These are phyloP conservation scores for Epichloe baconii DNA, from an alignment of 2,329 filamentous ascomycete genomes.

Conservation along the genomic window DNA sequence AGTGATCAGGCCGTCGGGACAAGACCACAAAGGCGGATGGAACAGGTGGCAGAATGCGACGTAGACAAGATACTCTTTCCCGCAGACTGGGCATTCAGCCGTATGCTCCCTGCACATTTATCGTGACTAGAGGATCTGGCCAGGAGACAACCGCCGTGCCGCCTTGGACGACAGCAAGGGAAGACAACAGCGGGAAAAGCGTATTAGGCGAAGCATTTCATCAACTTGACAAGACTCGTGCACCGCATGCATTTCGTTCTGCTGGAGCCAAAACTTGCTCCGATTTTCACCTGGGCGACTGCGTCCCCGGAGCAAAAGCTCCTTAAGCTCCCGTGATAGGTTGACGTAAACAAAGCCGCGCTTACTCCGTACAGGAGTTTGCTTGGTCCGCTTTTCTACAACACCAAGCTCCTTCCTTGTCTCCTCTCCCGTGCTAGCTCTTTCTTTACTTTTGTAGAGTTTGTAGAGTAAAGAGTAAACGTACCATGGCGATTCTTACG, in stretches of 20 bases:
- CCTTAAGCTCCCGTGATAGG: conserved; percentile 6
- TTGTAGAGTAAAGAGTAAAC: too few species aligned
- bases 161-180: neutral
- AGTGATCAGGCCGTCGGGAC: conserved; percentile 30
- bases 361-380: neutral
- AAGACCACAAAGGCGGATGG: conserved; percentile 34
- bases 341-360: neutral
- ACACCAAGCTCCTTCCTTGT: neutral
- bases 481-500: too few species aligned
- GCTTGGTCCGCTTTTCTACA: conserved; percentile 8
- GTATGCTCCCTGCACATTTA: conserved; percentile 50
- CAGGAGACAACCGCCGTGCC: neutral
- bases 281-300: neutral
- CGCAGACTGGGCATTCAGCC: conserved; percentile 44
- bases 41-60: conserved; percentile 41
- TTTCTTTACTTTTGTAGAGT: neutral
- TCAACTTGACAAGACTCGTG: conserved; percentile 2
- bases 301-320: conserved; percentile 7
- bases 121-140: conserved; percentile 13
- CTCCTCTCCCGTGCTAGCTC: neutral
- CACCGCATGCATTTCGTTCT: conserved; percentile 3
- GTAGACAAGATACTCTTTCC: conserved; percentile 45
- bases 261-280: conserved; percentile 3
- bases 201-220: neutral
- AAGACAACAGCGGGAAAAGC: neutral